Evolutionary conservation across 2,329 filamentous ascomycete species (phyloP).

Genomic region (Rachicladosporium sp.): DNA sequence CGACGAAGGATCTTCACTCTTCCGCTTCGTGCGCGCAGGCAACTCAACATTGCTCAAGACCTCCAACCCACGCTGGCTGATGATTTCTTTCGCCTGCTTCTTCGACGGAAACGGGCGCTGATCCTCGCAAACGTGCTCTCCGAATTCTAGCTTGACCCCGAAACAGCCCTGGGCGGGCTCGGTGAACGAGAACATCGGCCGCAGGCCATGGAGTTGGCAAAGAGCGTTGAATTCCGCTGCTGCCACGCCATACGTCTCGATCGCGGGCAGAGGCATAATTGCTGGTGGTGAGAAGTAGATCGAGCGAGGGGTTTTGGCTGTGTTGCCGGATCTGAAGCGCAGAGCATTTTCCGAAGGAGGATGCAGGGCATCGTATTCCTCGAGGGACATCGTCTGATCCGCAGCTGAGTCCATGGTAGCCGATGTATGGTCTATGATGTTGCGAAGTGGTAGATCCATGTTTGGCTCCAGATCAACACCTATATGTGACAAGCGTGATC

Average conservation of each 20-base stretch:
- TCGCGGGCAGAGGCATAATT: conserved; percentile 1
- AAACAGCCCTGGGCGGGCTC: conserved; percentile 2
- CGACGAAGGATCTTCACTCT: conserved; percentile 6
- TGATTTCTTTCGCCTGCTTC: conserved; percentile 31
- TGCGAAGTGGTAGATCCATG: too few species aligned
- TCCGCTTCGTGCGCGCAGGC: conserved; percentile 14
- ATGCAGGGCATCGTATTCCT: too few species aligned
- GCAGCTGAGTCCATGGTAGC: too few species aligned
- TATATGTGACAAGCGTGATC: too few species aligned
- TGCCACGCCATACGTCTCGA: conserved; percentile 2
- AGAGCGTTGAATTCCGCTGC: conserved; percentile 8
- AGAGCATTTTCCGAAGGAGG: too few species aligned
- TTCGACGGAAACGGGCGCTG: conserved; percentile 25
- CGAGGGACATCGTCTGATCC: too few species aligned
- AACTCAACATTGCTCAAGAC: conserved; percentile 20
- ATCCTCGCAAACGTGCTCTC: conserved; percentile 13
- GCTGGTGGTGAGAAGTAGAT: too few species aligned
- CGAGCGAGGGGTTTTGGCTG: too few species aligned
- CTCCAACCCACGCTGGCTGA: conserved; percentile 22
- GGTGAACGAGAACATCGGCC: conserved; percentile 2
- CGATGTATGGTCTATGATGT: too few species aligned
- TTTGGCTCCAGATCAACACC: too few species aligned
- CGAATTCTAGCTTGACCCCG: conserved; percentile 13
- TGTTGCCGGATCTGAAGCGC: too few species aligned
- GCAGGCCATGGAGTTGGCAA: conserved; percentile 16